These are phyloP conservation scores for Epichloe aotearoae DNA, from an alignment of 2,329 filamentous ascomycete species.

Conservation along the genomic window DNA sequence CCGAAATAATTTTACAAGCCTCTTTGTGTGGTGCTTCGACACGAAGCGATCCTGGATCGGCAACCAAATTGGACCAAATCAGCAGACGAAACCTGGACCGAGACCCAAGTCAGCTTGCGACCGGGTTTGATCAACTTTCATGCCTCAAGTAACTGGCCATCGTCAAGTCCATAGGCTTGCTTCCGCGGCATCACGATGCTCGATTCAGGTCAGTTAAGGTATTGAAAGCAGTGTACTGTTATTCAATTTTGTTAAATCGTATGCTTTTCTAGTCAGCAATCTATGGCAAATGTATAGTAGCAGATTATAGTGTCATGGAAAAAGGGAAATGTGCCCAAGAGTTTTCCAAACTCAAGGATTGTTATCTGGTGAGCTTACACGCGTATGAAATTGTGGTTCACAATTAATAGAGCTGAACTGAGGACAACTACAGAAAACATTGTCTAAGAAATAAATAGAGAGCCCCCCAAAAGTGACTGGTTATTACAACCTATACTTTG, in stretches of 20 bases:
- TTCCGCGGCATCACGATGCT: slow-evolving; percentile 39
- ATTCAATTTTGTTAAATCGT: not conserved
- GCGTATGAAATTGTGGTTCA: not conserved
- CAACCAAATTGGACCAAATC: too few relatives aligned
- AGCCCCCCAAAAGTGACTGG: too few relatives aligned
- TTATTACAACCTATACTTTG: not conserved
- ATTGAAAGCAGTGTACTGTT: not conserved
- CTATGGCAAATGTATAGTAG: slow-evolving; percentile 85
- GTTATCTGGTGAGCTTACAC: slow-evolving; percentile 55
- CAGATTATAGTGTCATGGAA: slow-evolving; percentile 78
- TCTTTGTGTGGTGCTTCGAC: too few relatives aligned
- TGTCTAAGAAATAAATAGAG: slow-evolving; percentile 12
- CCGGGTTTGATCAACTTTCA: not conserved
- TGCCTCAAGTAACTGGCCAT: slow-evolving; percentile 8
- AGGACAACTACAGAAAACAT: slow-evolving; percentile 9
- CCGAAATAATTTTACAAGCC: too few relatives aligned
- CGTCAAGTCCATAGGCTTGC: slow-evolving; percentile 44
- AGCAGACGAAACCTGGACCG: not conserved
- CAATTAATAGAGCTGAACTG: not conserved
- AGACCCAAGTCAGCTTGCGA: not conserved
- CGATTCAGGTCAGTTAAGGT: slow-evolving; percentile 32
- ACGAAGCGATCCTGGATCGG: too few relatives aligned
- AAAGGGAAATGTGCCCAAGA: slow-evolving; percentile 86
- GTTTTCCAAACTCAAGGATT: slow-evolving; percentile 76
- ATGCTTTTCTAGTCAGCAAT: slow-evolving; percentile 48